These are phyloP conservation scores for Phytophthora ramorum DNA, from an alignment of 352 stramenopile species.

Conservation along the genomic window DNA sequence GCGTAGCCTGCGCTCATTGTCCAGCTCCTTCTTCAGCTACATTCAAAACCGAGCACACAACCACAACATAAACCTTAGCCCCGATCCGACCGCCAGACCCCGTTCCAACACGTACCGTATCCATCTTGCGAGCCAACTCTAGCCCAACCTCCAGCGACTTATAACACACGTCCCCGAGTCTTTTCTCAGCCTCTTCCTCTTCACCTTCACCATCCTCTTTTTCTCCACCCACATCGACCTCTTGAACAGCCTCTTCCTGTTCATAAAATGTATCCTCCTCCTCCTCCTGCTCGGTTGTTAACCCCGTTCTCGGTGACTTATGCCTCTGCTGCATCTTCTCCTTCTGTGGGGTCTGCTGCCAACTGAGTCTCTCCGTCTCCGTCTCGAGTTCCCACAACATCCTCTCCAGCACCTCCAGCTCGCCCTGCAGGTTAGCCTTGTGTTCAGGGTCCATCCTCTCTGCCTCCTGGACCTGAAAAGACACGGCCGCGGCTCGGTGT, in stretches of 20 bases:
- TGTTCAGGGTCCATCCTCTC: slow-evolving; percentile 22
- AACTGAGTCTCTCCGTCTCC: slow-evolving; percentile 37
- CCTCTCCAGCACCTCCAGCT: slow-evolving; percentile 48
- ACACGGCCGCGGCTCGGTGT: slow-evolving; percentile 21
- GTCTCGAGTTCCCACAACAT: slow-evolving; percentile 51
- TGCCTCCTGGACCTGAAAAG: slow-evolving; percentile 39
- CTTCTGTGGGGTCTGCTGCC: slow-evolving; percentile 26
- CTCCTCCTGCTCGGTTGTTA: slow-evolving; percentile 7
- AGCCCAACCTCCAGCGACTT: slow-evolving; percentile 49
- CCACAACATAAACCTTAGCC: background rate
- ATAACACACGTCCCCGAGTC: slow-evolving; percentile 47
- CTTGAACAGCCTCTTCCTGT: slow-evolving; percentile 1
- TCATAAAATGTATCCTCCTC: background rate
- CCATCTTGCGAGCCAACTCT: slow-evolving; percentile 37
- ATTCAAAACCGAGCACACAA: background rate
- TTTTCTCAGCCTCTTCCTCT: slow-evolving; percentile 14
- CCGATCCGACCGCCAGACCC: background rate
- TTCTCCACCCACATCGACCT: slow-evolving; percentile 11
- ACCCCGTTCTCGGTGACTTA: slow-evolving; percentile 9
- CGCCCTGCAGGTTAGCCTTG: slow-evolving; percentile 37
- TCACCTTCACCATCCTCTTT: slow-evolving; percentile 6
- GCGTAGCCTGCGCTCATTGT: slow-evolving; percentile 35
- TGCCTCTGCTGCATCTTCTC: slow-evolving; percentile 14
- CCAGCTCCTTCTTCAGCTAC: slow-evolving; percentile 43
- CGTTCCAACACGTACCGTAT: slow-evolving; percentile 30